Percentiles rank a stretch among this genome's conserved stretches.
Evolutionary conservation across 2,329 filamentous ascomycete species (phyloP).

Genomic region (Neopestalotiopsis rosae): DNA sequence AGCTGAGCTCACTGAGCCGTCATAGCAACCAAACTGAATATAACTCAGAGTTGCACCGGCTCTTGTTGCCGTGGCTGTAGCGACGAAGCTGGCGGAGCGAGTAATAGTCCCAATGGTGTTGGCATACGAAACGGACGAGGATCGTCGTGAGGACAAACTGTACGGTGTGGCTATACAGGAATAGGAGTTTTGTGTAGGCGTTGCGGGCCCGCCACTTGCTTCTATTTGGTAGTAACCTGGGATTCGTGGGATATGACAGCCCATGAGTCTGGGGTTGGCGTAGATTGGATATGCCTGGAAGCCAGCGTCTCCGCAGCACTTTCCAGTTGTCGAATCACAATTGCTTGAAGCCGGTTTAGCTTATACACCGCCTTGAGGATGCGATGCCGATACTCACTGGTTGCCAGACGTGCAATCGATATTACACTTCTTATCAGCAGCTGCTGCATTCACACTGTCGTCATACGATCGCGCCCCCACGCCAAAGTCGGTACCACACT

Average conservation of each 20-base stretch:
- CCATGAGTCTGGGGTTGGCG: slow-evolving; percentile 15
- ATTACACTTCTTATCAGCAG: neutral
- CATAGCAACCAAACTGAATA: neutral
- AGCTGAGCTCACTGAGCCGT: neutral
- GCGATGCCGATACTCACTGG: neutral
- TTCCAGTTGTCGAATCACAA: neutral
- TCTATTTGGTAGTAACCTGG: slow-evolving; percentile 4
- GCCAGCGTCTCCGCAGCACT: slow-evolving; percentile 1
- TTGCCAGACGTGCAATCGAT: neutral
- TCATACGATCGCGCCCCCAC: neutral
- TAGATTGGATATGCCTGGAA: slow-evolving; percentile 1
- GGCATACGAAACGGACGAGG: neutral
- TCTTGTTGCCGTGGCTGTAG: neutral
- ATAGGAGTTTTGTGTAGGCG: neutral
- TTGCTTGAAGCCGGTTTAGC: neutral
- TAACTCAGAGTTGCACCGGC: no score
- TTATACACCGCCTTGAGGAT: no score
- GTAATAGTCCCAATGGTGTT: neutral
- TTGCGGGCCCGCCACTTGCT: neutral
- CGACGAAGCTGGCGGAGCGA: slow-evolving; percentile 2
- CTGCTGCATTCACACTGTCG: slow-evolving; percentile 5
- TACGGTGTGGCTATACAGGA: slow-evolving; percentile 1
- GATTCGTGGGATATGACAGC: slow-evolving; percentile 12
- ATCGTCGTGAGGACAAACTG: neutral
- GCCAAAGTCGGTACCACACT: slow-evolving; percentile 11